Conservation (phyloP, 1,139 yeast species). For the Schizosaccharomyces versatilis region DNA sequence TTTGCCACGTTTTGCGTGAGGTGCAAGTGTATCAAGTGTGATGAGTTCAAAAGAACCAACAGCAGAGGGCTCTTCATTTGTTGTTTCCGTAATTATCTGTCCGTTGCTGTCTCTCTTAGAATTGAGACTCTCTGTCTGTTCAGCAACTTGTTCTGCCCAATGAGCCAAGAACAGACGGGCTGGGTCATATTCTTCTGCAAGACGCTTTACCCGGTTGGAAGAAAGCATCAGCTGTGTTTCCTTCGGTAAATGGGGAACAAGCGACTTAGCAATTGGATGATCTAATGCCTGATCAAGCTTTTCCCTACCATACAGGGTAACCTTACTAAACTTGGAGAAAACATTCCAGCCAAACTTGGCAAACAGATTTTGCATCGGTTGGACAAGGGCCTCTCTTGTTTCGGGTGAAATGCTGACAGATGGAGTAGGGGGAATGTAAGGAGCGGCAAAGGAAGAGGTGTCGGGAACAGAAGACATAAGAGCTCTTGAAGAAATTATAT, state of each 20-base stretch:
- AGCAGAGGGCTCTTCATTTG: conserved; percentile 23
- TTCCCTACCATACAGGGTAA: conserved; percentile 45
- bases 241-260: conserved; percentile 45
- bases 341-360: conserved; percentile 35
- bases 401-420: too few species aligned
- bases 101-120: conserved; percentile 23
- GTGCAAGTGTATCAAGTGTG: conserved; percentile 33
- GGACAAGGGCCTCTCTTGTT: too few species aligned
- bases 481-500: conserved; percentile 27
- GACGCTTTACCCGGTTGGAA: conserved; percentile 56
- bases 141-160: conserved; percentile 91
- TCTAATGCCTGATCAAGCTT: conserved; percentile 22
- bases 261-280: conserved; percentile 14
- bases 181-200: conserved; percentile 80
- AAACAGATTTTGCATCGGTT: too few species aligned
- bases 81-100: conserved; percentile 26
- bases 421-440: too few species aligned
- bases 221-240: conserved; percentile 37
- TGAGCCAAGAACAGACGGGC: conserved; percentile 82
- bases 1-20: conserved; percentile 45
- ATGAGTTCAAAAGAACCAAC: conserved; percentile 49
- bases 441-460: too few species aligned
- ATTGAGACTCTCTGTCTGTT: conserved; percentile 65
- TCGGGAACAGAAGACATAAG: too few species aligned
- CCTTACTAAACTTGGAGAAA: conserved; percentile 62